Evolutionary conservation across 2,329 filamentous ascomycete genomes (phyloP), one percentile per base, ranked within the genome.

Genomic region (Aspergillus melleus): DNA sequence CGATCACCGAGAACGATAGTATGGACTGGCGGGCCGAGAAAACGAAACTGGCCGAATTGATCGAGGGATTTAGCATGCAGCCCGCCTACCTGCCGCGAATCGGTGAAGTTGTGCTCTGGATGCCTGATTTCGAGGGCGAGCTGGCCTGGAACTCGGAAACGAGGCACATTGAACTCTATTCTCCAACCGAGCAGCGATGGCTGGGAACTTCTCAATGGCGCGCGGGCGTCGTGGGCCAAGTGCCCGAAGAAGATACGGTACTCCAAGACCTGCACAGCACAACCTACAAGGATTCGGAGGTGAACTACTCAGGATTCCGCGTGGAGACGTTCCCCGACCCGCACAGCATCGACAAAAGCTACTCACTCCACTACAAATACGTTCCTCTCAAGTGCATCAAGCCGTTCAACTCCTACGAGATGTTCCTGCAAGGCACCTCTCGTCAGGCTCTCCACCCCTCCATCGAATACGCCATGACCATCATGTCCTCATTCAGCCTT

Each of bases 91-190:
- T 83, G 1, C 85, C 86, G 2, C 79, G 86, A 2, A 64, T 75
- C 0, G 85, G 84, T 1, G 86, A 88, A 60, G 68, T 87, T 3
- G 84, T 88, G 0, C 74, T 88, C 0, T 87, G 83, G 80, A 68
- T 66, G 14, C 64, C 68, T 2, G 60, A 68, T n/a, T 70, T 76
- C 42, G 64, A 77, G 3, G 73, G 73, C n/a, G 74, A 74, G 26
- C 66, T 81, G 9, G 62, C 71, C 19, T 77, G 68, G 61, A 75
- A 81, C 54, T 54, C 63, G 1, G 61, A 68, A 3, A 69, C 64
- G 1, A 59, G 65, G 3, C 55, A 63, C 16, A 67, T 75, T 51
- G 71, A 76, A 54, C 69, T 76, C 1, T 79, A 76, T 52, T 73
- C 76, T 10, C 58, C 64, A 2, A 59, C 69, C 11, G 66, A 72